Percentiles rank a stretch among this genome's conserved stretches.
These are phyloP conservation scores for Candida pini DNA, from an alignment of 805 yeast species.

Conservation along the genomic window DNA sequence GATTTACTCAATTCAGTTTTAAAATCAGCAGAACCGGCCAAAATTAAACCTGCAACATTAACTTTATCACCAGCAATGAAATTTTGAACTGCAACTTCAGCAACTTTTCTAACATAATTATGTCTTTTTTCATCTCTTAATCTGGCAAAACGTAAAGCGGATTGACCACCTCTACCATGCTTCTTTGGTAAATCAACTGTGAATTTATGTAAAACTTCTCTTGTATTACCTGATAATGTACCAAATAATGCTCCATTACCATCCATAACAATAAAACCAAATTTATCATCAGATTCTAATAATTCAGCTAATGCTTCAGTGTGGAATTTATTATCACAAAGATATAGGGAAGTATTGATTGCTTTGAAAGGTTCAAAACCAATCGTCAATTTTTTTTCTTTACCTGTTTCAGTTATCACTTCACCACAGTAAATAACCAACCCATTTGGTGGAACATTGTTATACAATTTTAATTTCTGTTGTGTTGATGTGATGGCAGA, in stretches of 20 bases:
- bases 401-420: constrained; percentile 93
- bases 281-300: constrained; percentile 90
- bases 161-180: constrained; percentile 99
- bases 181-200: constrained; percentile 97
- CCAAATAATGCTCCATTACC: constrained; percentile 99
- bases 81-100: constrained; percentile 96
- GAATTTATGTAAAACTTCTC: constrained; percentile 94
- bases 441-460: constrained; percentile 89
- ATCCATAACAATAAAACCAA: constrained; percentile 98
- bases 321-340: constrained; percentile 98
- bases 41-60: constrained; percentile 86
- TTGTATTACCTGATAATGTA: constrained; percentile 90
- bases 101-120: constrained; percentile 95
- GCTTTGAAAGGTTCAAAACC: constrained; percentile 99
- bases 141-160: constrained; percentile 98
- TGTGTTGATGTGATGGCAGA: constrained; percentile 98
- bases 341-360: constrained; percentile 90
- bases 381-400: constrained; percentile 92
- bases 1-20: constrained; percentile 90
- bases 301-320: constrained; percentile 94
- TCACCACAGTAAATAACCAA: constrained; percentile 98
- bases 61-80: constrained; percentile 94
- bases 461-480: constrained; percentile 88
- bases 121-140: constrained; percentile 99
- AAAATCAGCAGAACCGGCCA: constrained; percentile 99